phyloP scores from a whole-genome alignment of 192 early-diverging fungal genomes.

The Dispira parvispora region DNA sequence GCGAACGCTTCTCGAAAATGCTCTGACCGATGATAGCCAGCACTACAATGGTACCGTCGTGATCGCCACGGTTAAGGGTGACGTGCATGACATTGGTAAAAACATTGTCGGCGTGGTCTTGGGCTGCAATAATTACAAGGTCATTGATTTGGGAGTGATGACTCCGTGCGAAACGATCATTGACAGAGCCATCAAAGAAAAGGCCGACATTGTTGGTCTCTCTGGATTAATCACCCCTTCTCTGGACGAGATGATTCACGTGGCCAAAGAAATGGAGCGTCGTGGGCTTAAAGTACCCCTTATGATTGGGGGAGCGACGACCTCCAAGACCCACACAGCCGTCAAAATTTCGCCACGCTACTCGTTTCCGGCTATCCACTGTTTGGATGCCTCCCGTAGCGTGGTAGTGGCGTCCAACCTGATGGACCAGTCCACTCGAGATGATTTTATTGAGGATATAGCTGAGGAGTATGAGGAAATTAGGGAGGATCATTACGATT shows the following conservation, averaged over 20 bases:
- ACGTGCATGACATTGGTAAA: slow-evolving; percentile 97
- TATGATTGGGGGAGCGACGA: slow-evolving; percentile 89
- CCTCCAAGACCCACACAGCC: slow-evolving; percentile 90
- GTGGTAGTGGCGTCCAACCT: slow-evolving; percentile 83
- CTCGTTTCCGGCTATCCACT: slow-evolving; percentile 59
- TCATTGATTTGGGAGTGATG: slow-evolving; percentile 94
- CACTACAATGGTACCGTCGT: slow-evolving; percentile 80
- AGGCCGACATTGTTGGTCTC: slow-evolving; percentile 85
- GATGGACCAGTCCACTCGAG: slow-evolving; percentile 52
- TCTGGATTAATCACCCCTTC: slow-evolving; percentile 90
- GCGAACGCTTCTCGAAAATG: slow-evolving; percentile 39
- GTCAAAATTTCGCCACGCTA: slow-evolving; percentile 93
- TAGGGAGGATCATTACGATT: slow-evolving; percentile 84
- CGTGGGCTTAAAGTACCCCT: slow-evolving; percentile 75
- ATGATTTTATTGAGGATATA: slow-evolving; percentile 82
- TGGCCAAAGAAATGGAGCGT: slow-evolving; percentile 83
- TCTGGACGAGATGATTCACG: slow-evolving; percentile 93
- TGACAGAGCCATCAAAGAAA: slow-evolving; percentile 67
- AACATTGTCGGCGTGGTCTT: slow-evolving; percentile 95
- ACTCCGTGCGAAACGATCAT: slow-evolving; percentile 87
- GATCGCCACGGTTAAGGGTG: slow-evolving; percentile 92
- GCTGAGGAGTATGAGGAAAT: slow-evolving; percentile 90
- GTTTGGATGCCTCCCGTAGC: slow-evolving; percentile 78
- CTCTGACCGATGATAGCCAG: slow-evolving; percentile 38
- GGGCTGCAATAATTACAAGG: slow-evolving; percentile 94